Evolutionary conservation across 441 rosid genomes (phyloP).

Genomic region (California macrophylla): DNA sequence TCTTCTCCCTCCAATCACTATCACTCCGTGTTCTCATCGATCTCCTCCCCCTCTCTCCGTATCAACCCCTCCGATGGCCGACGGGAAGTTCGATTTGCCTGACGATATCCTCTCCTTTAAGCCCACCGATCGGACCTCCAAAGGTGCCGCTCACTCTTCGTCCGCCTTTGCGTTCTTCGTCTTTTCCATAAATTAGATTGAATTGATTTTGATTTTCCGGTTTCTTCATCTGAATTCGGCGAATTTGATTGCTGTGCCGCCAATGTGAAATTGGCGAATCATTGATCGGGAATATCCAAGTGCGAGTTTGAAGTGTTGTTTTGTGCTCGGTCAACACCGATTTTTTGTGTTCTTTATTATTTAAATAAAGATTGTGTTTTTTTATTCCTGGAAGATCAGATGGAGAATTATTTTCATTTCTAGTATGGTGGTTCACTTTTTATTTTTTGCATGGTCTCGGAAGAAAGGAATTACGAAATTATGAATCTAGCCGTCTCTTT

Average conservation of each 20-base stretch:
- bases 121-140: constrained; percentile 43
- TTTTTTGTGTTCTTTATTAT: not conserved
- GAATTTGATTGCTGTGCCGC: not conserved
- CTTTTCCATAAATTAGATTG: not conserved
- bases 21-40: constrained; percentile 1
- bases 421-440: not conserved
- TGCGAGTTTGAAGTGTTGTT: not conserved
- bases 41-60: constrained; percentile 8
- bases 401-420: not conserved
- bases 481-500: not conserved
- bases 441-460: not conserved
- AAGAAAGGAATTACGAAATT: not conserved
- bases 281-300: not conserved
- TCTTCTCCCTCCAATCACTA: constrained; percentile 7
- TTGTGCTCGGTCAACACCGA: constrained; percentile 1
- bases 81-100: constrained; percentile 62
- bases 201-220: not conserved
- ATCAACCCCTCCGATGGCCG: constrained; percentile 40
- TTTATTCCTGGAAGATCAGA: not conserved
- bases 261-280: not conserved
- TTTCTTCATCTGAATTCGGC: not conserved
- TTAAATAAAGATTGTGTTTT: not conserved
- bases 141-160: constrained; percentile 31
- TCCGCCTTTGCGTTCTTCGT: not conserved
- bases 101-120: constrained; percentile 61